phyloP scores from a whole-genome alignment of 495 filamentous ascomycete species.

The Lentithecium fluviatile region DNA sequence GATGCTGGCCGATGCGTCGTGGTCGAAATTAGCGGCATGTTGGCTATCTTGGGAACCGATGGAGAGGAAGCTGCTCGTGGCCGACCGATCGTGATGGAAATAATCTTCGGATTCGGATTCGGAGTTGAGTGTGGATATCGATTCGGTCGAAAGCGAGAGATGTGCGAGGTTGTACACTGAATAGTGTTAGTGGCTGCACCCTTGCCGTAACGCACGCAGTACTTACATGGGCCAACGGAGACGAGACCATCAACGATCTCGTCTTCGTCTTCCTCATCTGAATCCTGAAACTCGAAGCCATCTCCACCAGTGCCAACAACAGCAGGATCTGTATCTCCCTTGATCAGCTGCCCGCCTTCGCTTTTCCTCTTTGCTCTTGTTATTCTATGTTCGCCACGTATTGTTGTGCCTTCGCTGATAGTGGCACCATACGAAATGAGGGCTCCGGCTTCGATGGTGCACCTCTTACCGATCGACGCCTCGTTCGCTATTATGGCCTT shows the following conservation, averaged over 20 bases:
- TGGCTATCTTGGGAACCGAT: constrained; percentile 50
- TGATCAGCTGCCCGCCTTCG: constrained; percentile 43
- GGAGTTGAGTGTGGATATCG: constrained; percentile 70
- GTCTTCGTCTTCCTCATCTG: constrained; percentile 54
- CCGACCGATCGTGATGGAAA: constrained; percentile 42
- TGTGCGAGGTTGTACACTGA: constrained; percentile 68
- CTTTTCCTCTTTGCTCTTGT: constrained; percentile 53
- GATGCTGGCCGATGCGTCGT: constrained; percentile 80
- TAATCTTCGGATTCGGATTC: constrained; percentile 43
- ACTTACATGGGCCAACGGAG: constrained; percentile 54
- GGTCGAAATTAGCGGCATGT: constrained; percentile 70
- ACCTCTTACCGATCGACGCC: constrained; percentile 67
- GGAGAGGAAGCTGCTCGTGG: constrained; percentile 54
- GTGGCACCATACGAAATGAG: constrained; percentile 77
- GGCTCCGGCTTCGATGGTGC: constrained; percentile 65
- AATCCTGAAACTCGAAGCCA: constrained; percentile 51
- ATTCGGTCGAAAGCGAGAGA: constrained; percentile 70
- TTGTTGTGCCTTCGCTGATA: constrained; percentile 60
- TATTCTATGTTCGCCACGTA: constrained; percentile 55
- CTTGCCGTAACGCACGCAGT: neutral
- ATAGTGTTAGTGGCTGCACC: constrained; percentile 31
- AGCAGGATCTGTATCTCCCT: constrained; percentile 52
- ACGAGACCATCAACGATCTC: constrained; percentile 47
- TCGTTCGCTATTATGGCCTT: constrained; percentile 74
- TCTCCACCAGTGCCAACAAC: constrained; percentile 58